Percentiles rank a stretch among this genome's conserved stretches.
These are phyloP conservation scores for Kuraishia molischiana DNA, from an alignment of 805 yeast genomes.

Conservation along the genomic window DNA sequence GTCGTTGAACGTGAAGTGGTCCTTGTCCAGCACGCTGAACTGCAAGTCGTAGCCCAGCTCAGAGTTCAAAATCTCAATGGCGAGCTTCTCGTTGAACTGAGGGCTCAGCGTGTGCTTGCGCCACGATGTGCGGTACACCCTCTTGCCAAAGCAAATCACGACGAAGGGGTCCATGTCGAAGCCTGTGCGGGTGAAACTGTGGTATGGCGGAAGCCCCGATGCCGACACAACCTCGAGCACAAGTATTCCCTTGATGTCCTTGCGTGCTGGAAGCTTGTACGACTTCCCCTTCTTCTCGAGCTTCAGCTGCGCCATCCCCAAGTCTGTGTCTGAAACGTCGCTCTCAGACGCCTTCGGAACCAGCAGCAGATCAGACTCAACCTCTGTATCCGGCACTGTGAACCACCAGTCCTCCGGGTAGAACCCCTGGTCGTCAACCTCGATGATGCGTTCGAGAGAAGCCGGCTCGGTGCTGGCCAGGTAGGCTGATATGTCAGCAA, in stretches of 20 bases:
- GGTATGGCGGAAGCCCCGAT: conserved; percentile 68
- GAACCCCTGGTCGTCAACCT: conserved; percentile 7
- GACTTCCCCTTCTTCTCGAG: conserved; percentile 12
- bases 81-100: conserved; percentile 65
- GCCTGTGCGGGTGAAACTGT: conserved; percentile 60
- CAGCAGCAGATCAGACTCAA: background rate
- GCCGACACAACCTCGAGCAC: conserved; percentile 71
- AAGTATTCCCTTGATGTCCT: conserved; percentile 54
- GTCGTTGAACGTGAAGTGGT: conserved; percentile 74
- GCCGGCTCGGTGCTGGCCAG: background rate
- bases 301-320: background rate
- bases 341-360: background rate
- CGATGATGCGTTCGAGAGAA: background rate
- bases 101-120: conserved; percentile 78
- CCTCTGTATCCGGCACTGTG: background rate
- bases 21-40: conserved; percentile 77
- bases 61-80: conserved; percentile 63
- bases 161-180: conserved; percentile 97
- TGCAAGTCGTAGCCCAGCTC: conserved; percentile 60
- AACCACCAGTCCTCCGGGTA: conserved; percentile 1
- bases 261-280: conserved; percentile 26
- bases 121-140: conserved; percentile 80
- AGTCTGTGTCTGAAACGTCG: background rate
- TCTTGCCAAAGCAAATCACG: conserved; percentile 81
- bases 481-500: background rate